Base-by-base conservation (phyloP, 1,139 yeast species). In the Kodamaea sp. region DNA sequence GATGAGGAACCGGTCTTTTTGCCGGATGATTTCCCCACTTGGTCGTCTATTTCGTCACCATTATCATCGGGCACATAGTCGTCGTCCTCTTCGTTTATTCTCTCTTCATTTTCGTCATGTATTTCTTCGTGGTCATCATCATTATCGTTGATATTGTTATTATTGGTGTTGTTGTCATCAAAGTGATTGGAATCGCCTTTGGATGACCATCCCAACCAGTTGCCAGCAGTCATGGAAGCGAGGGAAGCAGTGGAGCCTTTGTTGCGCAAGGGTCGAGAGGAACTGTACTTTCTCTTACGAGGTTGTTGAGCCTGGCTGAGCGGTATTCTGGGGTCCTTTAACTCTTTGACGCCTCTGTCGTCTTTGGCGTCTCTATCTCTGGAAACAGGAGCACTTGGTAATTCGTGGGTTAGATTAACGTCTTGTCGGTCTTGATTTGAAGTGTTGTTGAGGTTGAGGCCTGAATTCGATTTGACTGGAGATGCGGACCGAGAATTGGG, bases 31-130 rank as follows among this genome's bases (percentile, higher is more conserved):
- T 41, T 37, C 21, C 43, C 31, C 7, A 57, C 55, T 28, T 63
- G 65, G 29, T 66, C 70, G 27, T 59, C 67, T 3, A 63, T 50
- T 32, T 61, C 71, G 35, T 65, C 69, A 8, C 57, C 57, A 27
- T 51, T 50, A 36, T 55, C 58, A 26, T 58, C 61, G 7, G 56
- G 51, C 8, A 39, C 43, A 7, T 48, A 48, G 26, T 59, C 62
- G n/a, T 55, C 59, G 12, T 52, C 55, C 9, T 50, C 58, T 5
- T 42, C 48, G 9, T 49, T 50, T 12, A 44, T 50, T 4, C 36
- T 43, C 4, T 44, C 51, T 7, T 41, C 46, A 5, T 26, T 21
- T 21, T 27, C 21, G 9, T 20, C 26, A 7, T 30, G 36, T 15
- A 28, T 34, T 9, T 24, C 41, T 11, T 42, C 50, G 15, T 42